Base-by-base conservation (phyloP, 495 filamentous ascomycete species). In the Tuber brumale region DNA sequence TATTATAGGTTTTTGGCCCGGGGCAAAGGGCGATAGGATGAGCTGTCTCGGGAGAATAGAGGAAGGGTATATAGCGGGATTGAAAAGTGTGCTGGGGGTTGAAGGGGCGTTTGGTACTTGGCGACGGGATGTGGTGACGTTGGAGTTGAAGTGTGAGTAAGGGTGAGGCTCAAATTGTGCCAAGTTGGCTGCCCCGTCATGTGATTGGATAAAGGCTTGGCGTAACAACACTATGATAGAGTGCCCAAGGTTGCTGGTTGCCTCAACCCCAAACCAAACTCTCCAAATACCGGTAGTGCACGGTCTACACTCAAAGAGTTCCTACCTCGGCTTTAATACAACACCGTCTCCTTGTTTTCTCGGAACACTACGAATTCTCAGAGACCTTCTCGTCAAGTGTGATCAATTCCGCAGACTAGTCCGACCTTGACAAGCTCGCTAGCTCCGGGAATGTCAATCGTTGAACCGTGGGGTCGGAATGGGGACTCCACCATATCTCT, bases 401-500 rank as follows among this genome's bases (percentile, higher is more conserved):
- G 57, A 16, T 66, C n/a, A 31, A 66, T 66, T 18, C 31, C 3
- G 57, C 27, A 9, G 14, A 18, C n/a, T 3, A 31, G 14, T 18
- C 57, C 4, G 4, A 66, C 57, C 12, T 12, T 31, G 27, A 39
- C 51, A 73, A 72, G 43, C 66, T 72, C 72, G 70, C 19, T 31
- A 43, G 72, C 72, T 70, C 51, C 19, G 19, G 9, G 57, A 45
- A 80, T 80, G 78, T 57, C 77, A 35, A 76, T 82, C 74, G 82
- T 83, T 43, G 76, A 82, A 74, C 80, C 82, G 19, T 83, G 82
- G 82, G 79, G 71, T 45, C 43, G 41, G 69, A 83, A 82, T 19
- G 77, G 77, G 9, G 70, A 73, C 76, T 69, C 76, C 23, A 83
- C 82, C 19, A 75, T 83, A 51, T 81, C 81, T 27, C 78, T 80